A percentile compares a stretch with the other conserved stretches of the same genome.
phyloP scores from a whole-genome alignment of 768 basidiomycete species.

The Cyclocybe aegerita region DNA sequence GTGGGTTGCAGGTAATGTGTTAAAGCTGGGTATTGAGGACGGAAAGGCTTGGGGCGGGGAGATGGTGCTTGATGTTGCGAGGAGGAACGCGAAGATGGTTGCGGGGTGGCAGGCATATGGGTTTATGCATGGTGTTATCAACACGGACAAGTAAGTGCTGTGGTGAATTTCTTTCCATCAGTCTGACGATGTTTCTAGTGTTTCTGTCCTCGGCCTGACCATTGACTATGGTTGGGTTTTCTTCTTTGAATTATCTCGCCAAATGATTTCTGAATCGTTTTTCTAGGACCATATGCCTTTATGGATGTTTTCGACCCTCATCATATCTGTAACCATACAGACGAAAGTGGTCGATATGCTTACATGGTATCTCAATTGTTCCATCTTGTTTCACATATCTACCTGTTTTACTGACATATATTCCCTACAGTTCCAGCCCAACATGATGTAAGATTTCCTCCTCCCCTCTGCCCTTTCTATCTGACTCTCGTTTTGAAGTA shows the following conservation, averaged over 20 bases:
- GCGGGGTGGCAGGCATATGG: conserved; percentile 96
- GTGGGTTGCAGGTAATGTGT: conserved; percentile 67
- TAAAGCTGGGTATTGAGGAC: conserved; percentile 45
- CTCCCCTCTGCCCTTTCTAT: background rate
- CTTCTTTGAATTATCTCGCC: background rate
- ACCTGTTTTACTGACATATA: background rate
- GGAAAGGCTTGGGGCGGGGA: conserved; percentile 68
- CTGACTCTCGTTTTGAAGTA: conserved; percentile 31
- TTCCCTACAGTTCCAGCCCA: conserved; percentile 59
- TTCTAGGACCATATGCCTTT: conserved; percentile 82
- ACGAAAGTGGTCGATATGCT: conserved; percentile 74
- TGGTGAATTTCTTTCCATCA: background rate
- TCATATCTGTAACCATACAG: conserved; percentile 92
- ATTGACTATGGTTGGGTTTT: conserved; percentile 71
- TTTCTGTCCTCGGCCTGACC: conserved; percentile 73
- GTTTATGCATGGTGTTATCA: conserved; percentile 96
- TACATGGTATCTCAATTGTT: conserved; percentile 45
- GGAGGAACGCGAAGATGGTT: conserved; percentile 88
- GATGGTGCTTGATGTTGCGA: conserved; percentile 75
- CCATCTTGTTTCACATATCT: background rate
- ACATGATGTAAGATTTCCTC: conserved; percentile 62
- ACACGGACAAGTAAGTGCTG: conserved; percentile 82
- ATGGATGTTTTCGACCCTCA: conserved; percentile 88
- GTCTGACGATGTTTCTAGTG: conserved; percentile 36
- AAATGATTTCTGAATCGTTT: background rate